phyloP scores from a whole-genome alignment of 768 basidiomycete genomes.

The Solioccasus polychromus region DNA sequence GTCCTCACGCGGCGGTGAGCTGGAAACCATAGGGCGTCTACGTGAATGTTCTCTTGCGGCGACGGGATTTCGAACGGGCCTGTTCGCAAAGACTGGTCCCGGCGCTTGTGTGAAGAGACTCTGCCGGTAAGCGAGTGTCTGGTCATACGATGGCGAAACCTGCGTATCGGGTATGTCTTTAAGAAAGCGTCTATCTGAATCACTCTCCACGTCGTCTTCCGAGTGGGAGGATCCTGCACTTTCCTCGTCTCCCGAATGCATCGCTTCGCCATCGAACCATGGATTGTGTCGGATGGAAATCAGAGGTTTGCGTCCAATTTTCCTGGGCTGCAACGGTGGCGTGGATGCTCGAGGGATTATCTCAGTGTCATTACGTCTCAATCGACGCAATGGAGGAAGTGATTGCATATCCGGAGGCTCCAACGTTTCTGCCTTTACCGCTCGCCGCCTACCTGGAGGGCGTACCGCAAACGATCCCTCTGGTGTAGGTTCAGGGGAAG shows the following conservation, averaged over 20 bases:
- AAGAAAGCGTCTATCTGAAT: slow-evolving; percentile 67
- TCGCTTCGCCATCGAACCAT: slow-evolving; percentile 67
- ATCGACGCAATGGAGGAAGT: slow-evolving; percentile 28
- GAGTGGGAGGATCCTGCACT: slow-evolving; percentile 60
- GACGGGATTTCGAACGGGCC: slow-evolving; percentile 45
- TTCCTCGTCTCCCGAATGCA: slow-evolving; percentile 78
- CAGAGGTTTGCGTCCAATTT: slow-evolving; percentile 17
- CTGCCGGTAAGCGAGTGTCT: slow-evolving; percentile 63
- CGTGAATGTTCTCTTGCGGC: slow-evolving; percentile 32
- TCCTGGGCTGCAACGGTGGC: slow-evolving; percentile 23
- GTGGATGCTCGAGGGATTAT: slow-evolving; percentile 16
- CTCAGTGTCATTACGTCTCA: slow-evolving; percentile 30
- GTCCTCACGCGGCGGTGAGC: slow-evolving; percentile 57
- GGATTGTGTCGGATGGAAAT: slow-evolving; percentile 39
- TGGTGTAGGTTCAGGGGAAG: slow-evolving; percentile 27
- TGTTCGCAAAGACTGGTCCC: slow-evolving; percentile 51
- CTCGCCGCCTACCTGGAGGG: slow-evolving; percentile 32
- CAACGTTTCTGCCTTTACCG: slow-evolving; percentile 4
- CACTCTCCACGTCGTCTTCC: slow-evolving; percentile 53
- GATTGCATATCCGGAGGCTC: slow-evolving; percentile 28
- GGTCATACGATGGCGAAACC: slow-evolving; percentile 68
- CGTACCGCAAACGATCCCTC: slow-evolving; percentile 47
- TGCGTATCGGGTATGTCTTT: slow-evolving; percentile 66
- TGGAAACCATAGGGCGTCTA: slow-evolving; percentile 41
- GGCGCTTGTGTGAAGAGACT: slow-evolving; percentile 73